Conservation (phyloP, 1,284 basidiomycete species). For the Moniliophthora roreri region DNA sequence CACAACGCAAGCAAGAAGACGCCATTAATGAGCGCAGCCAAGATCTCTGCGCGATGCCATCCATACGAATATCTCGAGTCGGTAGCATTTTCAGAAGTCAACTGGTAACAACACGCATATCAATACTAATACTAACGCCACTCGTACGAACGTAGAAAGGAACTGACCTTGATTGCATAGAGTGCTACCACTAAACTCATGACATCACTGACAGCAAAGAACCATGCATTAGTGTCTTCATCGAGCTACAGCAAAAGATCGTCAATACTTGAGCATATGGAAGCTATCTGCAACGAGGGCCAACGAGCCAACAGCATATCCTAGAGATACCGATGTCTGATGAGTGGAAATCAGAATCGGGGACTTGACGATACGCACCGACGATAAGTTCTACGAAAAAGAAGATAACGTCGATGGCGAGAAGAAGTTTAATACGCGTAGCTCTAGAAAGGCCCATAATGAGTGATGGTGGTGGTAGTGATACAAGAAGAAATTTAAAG, state of each 20-base stretch:
- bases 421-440: slow-evolving; percentile 76
- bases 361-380: slow-evolving; percentile 45
- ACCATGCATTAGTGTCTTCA: slow-evolving; percentile 15
- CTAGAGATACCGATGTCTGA: slow-evolving; percentile 32
- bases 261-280: slow-evolving; percentile 91
- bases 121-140: neutral
- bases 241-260: slow-evolving; percentile 3
- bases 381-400: slow-evolving; percentile 91
- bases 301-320: slow-evolving; percentile 92
- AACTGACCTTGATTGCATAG: slow-evolving; percentile 88
- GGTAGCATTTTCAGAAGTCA: slow-evolving; percentile 50
- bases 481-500: neutral
- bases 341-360: neutral
- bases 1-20: slow-evolving; percentile 93
- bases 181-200: slow-evolving; percentile 94
- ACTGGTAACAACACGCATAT: slow-evolving; percentile 32
- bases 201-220: slow-evolving; percentile 77
- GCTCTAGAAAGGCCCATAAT: slow-evolving; percentile 69
- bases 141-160: neutral
- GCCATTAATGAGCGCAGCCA: slow-evolving; percentile 94
- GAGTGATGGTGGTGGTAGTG: neutral
- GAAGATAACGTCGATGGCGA: slow-evolving; percentile 87
- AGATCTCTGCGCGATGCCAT: slow-evolving; percentile 98
- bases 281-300: slow-evolving; percentile 97
- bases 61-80: slow-evolving; percentile 85